phyloP scores from a whole-genome alignment of 495 filamentous ascomycete genomes.

The Chaetomium cochliodes region DNA sequence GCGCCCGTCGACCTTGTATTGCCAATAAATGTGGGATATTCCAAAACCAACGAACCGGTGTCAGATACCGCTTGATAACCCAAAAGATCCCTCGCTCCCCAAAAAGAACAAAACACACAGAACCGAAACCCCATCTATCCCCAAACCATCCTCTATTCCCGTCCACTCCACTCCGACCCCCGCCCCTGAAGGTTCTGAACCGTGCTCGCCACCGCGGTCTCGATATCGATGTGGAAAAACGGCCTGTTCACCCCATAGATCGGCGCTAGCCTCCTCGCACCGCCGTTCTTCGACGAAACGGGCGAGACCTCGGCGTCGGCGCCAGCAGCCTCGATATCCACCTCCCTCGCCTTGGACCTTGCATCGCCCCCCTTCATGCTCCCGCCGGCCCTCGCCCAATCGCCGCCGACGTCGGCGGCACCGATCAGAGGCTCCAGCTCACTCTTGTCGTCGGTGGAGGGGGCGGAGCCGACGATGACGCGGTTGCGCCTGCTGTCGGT shows the following conservation, averaged over 20 bases:
- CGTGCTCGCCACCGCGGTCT: constrained; percentile 62
- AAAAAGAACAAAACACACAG: not conserved
- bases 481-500: constrained; percentile 31
- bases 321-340: constrained; percentile 26
- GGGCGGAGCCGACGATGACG: not conserved
- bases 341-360: constrained; percentile 11
- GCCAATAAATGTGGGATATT: too few relatives aligned
- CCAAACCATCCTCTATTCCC: not conserved
- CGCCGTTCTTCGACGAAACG: constrained; percentile 13
- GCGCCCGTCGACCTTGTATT: too few relatives aligned
- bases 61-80: too few relatives aligned
- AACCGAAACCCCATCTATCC: not conserved
- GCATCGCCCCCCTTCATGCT: not conserved
- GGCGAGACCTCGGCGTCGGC: constrained; percentile 21
- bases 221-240: constrained; percentile 60
- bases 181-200: constrained; percentile 22
- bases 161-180: constrained; percentile 12
- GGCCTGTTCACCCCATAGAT: constrained; percentile 52
- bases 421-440: constrained; percentile 33
- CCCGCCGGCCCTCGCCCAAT: not conserved
- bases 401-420: constrained; percentile 18
- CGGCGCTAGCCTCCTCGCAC: constrained; percentile 30
- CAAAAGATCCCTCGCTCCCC: too few relatives aligned
- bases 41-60: too few relatives aligned
- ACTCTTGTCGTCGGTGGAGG: not conserved